Conservation (phyloP, 1,284 basidiomycete genomes). For the Apiotrichum akiyoshidainum region DNA sequence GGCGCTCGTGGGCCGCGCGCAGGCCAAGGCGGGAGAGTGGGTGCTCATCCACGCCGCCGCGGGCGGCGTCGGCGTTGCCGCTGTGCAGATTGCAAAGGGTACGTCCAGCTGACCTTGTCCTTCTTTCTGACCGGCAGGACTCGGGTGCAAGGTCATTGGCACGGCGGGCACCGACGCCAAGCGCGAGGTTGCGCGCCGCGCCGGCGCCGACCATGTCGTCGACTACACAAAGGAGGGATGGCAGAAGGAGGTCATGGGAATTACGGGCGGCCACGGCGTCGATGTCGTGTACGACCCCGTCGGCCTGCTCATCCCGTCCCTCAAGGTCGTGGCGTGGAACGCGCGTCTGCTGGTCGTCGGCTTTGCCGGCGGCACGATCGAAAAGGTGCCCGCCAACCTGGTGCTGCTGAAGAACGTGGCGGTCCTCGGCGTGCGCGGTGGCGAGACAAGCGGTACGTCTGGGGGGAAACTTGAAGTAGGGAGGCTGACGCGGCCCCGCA, state of each 20-base stretch:
- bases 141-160: slow-evolving; percentile 54
- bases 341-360: slow-evolving; percentile 87
- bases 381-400: slow-evolving; percentile 84
- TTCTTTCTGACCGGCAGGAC: slow-evolving; percentile 4
- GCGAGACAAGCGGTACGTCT: slow-evolving; percentile 76
- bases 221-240: slow-evolving; percentile 51
- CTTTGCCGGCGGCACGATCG: slow-evolving; percentile 82
- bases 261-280: slow-evolving; percentile 74
- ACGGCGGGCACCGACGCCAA: slow-evolving; percentile 50
- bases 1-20: slow-evolving; percentile 76
- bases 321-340: slow-evolving; percentile 94
- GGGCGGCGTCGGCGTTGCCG: slow-evolving; percentile 81
- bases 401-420: slow-evolving; percentile 83
- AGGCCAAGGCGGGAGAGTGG: slow-evolving; percentile 77
- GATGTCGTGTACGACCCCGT: slow-evolving; percentile 89
- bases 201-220: slow-evolving; percentile 48
- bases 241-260: slow-evolving; percentile 57
- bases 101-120: not conserved
- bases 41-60: slow-evolving; percentile 84
- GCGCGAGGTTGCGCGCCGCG: slow-evolving; percentile 42
- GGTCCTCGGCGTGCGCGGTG: slow-evolving; percentile 79
- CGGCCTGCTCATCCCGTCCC: slow-evolving; percentile 50
- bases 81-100: slow-evolving; percentile 80
- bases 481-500: not conserved
- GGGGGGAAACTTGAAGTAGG: slow-evolving; percentile 66